Conservation (phyloP, 768 basidiomycete species). For the Xerocomellus chrysenteron region DNA sequence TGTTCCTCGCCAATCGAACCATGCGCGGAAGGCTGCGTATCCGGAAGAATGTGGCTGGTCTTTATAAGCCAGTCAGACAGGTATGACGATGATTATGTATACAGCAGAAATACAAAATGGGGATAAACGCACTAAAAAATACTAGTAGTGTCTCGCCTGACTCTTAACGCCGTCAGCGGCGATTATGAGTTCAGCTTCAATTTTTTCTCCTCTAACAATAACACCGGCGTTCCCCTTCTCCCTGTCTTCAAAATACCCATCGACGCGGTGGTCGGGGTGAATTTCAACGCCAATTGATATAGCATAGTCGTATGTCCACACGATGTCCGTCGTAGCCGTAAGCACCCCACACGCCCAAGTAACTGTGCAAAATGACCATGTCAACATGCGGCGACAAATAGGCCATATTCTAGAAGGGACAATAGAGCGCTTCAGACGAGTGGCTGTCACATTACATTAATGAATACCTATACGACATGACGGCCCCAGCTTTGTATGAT, state of each 20-base stretch:
- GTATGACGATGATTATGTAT: neutral
- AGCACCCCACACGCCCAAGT: slow-evolving; percentile 18
- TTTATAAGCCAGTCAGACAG: slow-evolving; percentile 12
- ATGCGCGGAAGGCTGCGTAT: too few species aligned
- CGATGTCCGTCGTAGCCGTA: slow-evolving; percentile 30
- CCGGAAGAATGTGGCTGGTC: slow-evolving; percentile 11
- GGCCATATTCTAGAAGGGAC: slow-evolving; percentile 22
- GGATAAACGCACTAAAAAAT: slow-evolving; percentile 16
- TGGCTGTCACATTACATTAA: slow-evolving; percentile 14
- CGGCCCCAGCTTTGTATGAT: slow-evolving; percentile 23
- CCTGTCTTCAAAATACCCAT: slow-evolving; percentile 19
- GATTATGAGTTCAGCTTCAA: too few species aligned
- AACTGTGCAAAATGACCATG: slow-evolving; percentile 18
- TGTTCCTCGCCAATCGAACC: too few species aligned
- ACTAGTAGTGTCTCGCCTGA: too few species aligned
- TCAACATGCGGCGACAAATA: slow-evolving; percentile 15
- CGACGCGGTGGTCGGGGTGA: slow-evolving; percentile 6
- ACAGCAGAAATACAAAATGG: neutral
- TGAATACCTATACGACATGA: slow-evolving; percentile 14
- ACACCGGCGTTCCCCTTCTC: slow-evolving; percentile 2
- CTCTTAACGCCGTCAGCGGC: too few species aligned
- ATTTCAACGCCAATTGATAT: slow-evolving; percentile 17
- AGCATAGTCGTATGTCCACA: slow-evolving; percentile 23
- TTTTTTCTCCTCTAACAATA: slow-evolving; percentile 7
- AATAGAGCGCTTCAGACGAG: slow-evolving; percentile 12